These are phyloP conservation scores for Acarospora socialis DNA, from an alignment of 2,329 filamentous ascomycete species.

Conservation along the genomic window DNA sequence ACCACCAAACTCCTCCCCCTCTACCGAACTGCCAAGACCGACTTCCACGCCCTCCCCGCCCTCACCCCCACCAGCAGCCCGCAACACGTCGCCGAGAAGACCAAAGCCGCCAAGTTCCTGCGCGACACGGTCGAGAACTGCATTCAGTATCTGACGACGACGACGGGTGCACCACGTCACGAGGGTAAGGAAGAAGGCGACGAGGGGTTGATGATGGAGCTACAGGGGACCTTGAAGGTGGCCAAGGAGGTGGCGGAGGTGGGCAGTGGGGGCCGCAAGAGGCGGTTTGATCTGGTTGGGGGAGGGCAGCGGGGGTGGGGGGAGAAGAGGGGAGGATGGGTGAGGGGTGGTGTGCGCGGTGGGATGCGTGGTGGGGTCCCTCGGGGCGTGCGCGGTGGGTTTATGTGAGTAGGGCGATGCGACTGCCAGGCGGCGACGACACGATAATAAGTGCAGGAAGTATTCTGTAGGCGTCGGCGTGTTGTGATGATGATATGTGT, in stretches of 20 bases:
- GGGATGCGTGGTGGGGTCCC: too few relatives aligned
- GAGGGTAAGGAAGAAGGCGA: slow-evolving; percentile 1
- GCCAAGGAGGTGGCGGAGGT: slow-evolving; percentile 5
- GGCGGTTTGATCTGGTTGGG: slow-evolving; percentile 10
- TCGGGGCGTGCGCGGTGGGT: too few relatives aligned
- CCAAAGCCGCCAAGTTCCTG: slow-evolving; percentile 9
- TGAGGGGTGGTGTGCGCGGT: too few relatives aligned
- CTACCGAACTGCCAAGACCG: slow-evolving; percentile 6
- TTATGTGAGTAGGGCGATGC: too few relatives aligned
- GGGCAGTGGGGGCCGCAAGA: slow-evolving; percentile 9
- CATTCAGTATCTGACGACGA: slow-evolving; percentile 4
- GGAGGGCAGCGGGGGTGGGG: too few relatives aligned
- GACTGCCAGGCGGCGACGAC: too few relatives aligned
- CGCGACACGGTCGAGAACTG: slow-evolving; percentile 11
- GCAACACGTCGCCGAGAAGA: too few relatives aligned
- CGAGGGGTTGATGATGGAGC: background rate
- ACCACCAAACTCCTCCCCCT: slow-evolving; percentile 5
- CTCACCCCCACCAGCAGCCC: background rate
- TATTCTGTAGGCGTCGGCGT: too few relatives aligned
- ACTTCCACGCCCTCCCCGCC: slow-evolving; percentile 3
- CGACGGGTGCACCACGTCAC: too few relatives aligned
- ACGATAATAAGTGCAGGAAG: too few relatives aligned
- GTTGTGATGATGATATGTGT: too few relatives aligned
- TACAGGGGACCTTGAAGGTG: slow-evolving; percentile 1
- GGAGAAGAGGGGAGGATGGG: too few relatives aligned